Conservation (phyloP, 2,329 filamentous ascomycete genomes). For the Pseudogymnoascus sp. region DNA sequence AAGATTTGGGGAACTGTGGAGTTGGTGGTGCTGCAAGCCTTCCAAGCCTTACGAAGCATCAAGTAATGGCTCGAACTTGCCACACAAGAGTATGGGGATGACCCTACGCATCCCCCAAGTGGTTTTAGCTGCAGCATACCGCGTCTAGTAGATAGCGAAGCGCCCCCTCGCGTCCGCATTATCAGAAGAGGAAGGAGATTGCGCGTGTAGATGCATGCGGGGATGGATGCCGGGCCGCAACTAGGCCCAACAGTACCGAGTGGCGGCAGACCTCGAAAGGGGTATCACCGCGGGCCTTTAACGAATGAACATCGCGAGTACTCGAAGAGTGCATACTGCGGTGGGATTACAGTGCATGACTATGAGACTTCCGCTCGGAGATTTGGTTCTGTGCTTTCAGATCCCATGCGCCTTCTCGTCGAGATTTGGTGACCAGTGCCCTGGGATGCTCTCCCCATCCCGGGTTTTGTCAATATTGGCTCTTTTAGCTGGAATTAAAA, state of each 20-base stretch:
- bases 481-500: background rate
- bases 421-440: background rate
- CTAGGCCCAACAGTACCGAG: background rate
- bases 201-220: background rate
- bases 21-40: background rate
- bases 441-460: background rate
- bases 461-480: background rate
- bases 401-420: background rate
- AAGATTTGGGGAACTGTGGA: background rate
- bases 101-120: background rate
- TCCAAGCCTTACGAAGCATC: background rate
- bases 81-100: background rate
- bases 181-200: background rate
- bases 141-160: background rate
- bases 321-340: background rate
- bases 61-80: background rate
- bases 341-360: background rate
- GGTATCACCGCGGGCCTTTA: background rate
- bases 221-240: background rate
- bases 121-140: background rate
- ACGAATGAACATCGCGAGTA: background rate
- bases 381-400: background rate
- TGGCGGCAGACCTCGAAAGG: background rate
- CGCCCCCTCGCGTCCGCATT: conserved; percentile 1
- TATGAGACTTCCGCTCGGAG: background rate